Percentiles rank a stretch among this genome's conserved stretches.
These are phyloP conservation scores for Sphenostylis stenocarpa DNA, from an alignment of 306 rosid species.

Conservation along the genomic window DNA sequence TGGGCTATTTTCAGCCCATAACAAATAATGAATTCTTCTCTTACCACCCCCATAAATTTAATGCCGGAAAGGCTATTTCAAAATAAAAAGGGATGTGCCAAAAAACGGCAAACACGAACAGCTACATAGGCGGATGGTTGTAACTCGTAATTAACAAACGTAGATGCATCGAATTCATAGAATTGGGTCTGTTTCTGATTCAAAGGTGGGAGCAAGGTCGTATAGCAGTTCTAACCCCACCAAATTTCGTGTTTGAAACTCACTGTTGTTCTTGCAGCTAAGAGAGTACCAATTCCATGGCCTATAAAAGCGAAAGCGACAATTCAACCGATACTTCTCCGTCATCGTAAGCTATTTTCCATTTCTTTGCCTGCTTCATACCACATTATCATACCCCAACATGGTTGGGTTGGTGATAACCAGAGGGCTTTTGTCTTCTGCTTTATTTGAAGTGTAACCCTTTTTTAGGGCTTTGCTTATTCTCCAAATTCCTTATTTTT, in stretches of 20 bases:
- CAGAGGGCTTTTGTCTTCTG: not conserved
- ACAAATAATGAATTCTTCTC: not conserved
- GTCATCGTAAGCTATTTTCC: slow-evolving; percentile 44
- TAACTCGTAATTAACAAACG: not conserved
- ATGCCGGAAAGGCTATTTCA: too few relatives aligned
- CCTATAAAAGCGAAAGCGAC: slow-evolving; percentile 50
- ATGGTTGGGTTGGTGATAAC: not conserved
- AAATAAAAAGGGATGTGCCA: too few relatives aligned
- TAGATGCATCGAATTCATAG: not conserved
- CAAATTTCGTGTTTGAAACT: not conserved
- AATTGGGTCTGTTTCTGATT: not conserved
- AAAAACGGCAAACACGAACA: too few relatives aligned
- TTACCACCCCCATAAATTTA: too few relatives aligned
- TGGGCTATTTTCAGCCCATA: not conserved
- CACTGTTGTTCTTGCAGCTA: not conserved
- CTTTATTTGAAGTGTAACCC: not conserved
- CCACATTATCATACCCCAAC: not conserved
- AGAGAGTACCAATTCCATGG: slow-evolving; percentile 52
- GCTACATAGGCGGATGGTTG: not conserved
- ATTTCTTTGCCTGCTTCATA: not conserved
- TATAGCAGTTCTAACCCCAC: not conserved
- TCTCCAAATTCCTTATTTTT: not conserved
- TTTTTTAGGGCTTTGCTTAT: not conserved
- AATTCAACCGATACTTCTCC: slow-evolving; percentile 48
- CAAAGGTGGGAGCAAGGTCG: not conserved